Base-by-base conservation (phyloP, 805 yeast species). In the Metschnikowia henanensis region DNA sequence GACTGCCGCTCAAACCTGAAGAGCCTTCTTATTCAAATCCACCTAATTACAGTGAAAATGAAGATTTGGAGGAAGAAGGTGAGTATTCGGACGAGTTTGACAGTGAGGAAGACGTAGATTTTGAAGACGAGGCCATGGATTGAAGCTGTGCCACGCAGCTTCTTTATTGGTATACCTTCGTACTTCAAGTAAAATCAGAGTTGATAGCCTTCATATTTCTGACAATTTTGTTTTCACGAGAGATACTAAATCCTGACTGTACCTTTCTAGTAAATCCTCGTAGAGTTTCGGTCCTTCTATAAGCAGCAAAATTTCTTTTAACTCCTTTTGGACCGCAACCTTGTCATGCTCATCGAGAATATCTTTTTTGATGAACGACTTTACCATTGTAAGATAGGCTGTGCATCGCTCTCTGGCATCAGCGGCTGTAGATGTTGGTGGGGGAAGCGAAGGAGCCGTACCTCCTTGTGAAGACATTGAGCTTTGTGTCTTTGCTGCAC, bases 201-300 rank as follows among this genome's bases (percentile, higher is more conserved):
- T n/a, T n/a, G n/a, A n/a, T n/a, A n/a, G n/a, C n/a, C n/a, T n/a
- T 23, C 13, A 20, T 10, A 16, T 15, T 17, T 29, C 21, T 4
- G 38, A 18, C 16, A 55, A 17, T 38, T 69, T 71, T 22, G 45
- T 32, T 37, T 60, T 54, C 31, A 69, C 46, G 26, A 69, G 30
- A n/a, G 56, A 50, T 1, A 72, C 44, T 30, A 72, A 55, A 45
- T 60, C 52, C 2, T 68, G 62, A 51, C 76, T 74, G 48, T 72
- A 75, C 21, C 47, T 60, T 31, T 67, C 67, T 30, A 76, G 52
- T 6, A 73, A 26, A 29, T 60, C 59, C 10, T 37, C 43, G 16
- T 39, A 22, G 6, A 5, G 25, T 50, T 46, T 26, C 57, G 43
- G 16, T 41, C 51, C 21, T 47, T 49, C 47, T 59, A 57, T 12